Evolutionary conservation across 2,329 filamentous ascomycete genomes (phyloP).

Genomic region (Colletotrichum tanaceti): DNA sequence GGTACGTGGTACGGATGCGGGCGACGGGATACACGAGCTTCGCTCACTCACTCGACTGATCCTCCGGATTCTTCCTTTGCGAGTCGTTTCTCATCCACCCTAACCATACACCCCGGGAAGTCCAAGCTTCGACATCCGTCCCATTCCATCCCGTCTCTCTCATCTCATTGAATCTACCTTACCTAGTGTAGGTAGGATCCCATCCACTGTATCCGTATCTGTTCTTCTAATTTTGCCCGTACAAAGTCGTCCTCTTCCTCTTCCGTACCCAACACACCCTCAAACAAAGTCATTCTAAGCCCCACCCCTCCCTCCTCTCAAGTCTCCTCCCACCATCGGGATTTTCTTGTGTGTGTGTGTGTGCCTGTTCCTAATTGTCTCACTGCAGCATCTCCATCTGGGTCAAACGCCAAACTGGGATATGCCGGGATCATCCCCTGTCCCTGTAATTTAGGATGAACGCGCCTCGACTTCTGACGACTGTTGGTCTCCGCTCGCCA

Average conservation of each 20-base stretch:
- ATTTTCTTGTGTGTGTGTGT: conserved; percentile 4
- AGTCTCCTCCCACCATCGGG: conserved; percentile 2
- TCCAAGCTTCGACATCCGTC: conserved; percentile 1
- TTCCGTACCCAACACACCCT: neutral
- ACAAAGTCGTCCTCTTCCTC: neutral
- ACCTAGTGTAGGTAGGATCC: too few species aligned
- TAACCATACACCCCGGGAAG: conserved; percentile 12
- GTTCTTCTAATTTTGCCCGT: conserved; percentile 21
- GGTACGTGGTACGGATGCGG: neutral
- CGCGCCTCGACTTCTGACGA: conserved; percentile 41
- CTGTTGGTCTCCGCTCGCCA: conserved; percentile 12
- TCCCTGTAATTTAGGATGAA: conserved; percentile 41
- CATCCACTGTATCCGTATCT: neutral
- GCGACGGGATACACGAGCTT: neutral
- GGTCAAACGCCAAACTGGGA: conserved; percentile 34
- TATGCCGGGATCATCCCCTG: conserved; percentile 32
- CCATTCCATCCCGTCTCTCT: conserved; percentile 15
- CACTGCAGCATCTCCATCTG: conserved; percentile 18
- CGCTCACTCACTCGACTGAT: neutral
- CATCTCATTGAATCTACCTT: conserved; percentile 13
- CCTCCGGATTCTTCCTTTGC: neutral
- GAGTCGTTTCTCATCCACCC: neutral
- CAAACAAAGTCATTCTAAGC: neutral
- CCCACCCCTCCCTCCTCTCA: conserved; percentile 6
- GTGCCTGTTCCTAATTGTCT: conserved; percentile 31